Evolutionary conservation across 2,329 filamentous ascomycete genomes (phyloP).

Genomic region (Verticillium alfalfae): DNA sequence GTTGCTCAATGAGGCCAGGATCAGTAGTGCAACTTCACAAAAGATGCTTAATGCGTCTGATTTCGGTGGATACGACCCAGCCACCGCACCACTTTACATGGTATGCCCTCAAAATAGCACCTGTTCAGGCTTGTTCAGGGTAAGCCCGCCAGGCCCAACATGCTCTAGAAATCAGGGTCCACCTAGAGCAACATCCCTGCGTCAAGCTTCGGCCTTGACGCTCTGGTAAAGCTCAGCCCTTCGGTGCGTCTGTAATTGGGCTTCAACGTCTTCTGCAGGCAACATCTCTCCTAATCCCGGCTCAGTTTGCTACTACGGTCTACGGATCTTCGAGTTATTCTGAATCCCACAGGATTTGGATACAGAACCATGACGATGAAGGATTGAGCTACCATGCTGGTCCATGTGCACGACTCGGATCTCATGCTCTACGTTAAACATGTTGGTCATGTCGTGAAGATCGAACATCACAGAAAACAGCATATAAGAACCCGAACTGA

Average conservation of each 20-base stretch:
- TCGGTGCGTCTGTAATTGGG: background rate
- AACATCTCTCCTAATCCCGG: background rate
- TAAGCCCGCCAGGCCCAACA: background rate
- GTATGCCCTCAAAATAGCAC: background rate
- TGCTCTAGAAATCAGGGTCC: background rate
- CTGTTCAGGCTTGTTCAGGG: background rate
- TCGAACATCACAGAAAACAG: background rate
- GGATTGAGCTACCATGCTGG: background rate
- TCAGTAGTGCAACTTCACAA: background rate
- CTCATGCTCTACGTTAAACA: no score
- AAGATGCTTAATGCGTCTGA: background rate
- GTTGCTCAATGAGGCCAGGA: background rate
- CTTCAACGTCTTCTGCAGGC: background rate
- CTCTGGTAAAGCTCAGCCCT: background rate
- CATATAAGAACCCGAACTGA: background rate
- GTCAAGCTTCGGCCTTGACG: background rate
- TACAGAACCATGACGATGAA: background rate
- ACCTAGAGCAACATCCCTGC: background rate
- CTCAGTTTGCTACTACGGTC: background rate
- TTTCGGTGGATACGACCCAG: background rate
- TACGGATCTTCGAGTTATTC: background rate
- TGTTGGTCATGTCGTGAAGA: background rate
- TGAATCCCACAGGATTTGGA: background rate
- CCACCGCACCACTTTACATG: background rate
- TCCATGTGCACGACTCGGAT: background rate